phyloP scores from a whole-genome alignment of 225 moss, liverwort and hornwort genomes.

The Rhytidiadelphus loreus region DNA sequence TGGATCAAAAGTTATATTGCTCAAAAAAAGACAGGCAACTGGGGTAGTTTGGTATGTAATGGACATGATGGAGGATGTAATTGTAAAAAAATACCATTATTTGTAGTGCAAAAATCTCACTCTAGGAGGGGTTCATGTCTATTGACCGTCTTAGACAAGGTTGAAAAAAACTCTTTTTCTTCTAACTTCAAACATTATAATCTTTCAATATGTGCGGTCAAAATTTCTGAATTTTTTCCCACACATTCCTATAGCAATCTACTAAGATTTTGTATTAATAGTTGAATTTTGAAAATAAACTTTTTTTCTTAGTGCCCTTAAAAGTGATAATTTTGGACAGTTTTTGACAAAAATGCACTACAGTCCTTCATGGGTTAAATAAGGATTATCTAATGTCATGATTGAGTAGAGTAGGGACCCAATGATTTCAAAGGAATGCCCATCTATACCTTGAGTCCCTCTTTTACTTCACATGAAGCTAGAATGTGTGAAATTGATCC shows the following conservation, averaged over 20 bases:
- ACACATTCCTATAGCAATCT: neutral
- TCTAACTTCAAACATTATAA: neutral
- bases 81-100: no score
- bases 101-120: neutral
- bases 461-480: no score
- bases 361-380: rapidly evolving
- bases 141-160: rapidly evolving
- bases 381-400: no score
- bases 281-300: neutral
- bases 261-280: rapidly evolving
- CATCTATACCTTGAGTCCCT: no score
- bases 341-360: neutral
- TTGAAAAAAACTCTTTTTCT: rapidly evolving
- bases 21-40: no score
- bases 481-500: neutral
- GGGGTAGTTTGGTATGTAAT: neutral
- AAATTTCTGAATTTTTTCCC: rapidly evolving
- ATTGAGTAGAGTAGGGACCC: rapidly evolving
- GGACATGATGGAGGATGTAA: neutral
- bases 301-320: rapidly evolving
- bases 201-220: neutral
- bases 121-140: rapidly evolving
- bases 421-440: neutral
- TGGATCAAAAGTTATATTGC: rapidly evolving
- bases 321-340: neutral